phyloP scores from a whole-genome alignment of 345 rosid genomes.

The Salix brachista region DNA sequence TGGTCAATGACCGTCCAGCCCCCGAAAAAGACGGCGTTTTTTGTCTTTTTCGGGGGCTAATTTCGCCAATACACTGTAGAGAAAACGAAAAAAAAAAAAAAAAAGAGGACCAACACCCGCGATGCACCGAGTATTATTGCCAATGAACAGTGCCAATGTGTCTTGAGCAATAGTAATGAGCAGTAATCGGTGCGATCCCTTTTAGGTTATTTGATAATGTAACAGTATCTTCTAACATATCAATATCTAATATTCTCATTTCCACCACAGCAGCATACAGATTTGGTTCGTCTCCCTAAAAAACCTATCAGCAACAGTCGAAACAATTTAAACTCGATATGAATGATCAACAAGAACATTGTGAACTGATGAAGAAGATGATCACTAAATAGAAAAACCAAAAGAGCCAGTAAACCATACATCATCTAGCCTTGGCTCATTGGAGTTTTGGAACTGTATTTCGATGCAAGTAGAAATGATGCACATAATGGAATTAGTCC shows the following conservation, averaged over 20 bases:
- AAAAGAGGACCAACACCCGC: too few species aligned
- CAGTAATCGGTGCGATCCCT: too few species aligned
- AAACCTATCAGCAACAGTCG: not conserved
- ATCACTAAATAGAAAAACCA: not conserved
- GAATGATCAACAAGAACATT: not conserved
- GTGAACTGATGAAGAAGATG: too few species aligned
- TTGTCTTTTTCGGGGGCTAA: too few species aligned
- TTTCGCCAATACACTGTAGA: too few species aligned
- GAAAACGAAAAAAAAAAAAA: too few species aligned
- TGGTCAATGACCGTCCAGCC: too few species aligned
- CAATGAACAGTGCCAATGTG: too few species aligned
- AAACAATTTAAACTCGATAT: not conserved
- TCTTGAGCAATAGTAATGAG: too few species aligned
- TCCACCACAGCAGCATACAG: not conserved
- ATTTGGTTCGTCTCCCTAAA: not conserved
- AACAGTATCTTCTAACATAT: not conserved
- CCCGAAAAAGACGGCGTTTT: too few species aligned
- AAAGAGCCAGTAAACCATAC: not conserved
- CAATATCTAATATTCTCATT: not conserved
- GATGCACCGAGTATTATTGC: too few species aligned
- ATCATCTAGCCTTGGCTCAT: not conserved
- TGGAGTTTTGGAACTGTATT: not conserved
- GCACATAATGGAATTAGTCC: conserved; percentile 6
- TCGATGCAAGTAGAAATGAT: not conserved
- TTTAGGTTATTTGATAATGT: too few species aligned